Evolutionary conservation across 345 rosid genomes (phyloP).

Genomic region (Eucalyptus cloeziana): DNA sequence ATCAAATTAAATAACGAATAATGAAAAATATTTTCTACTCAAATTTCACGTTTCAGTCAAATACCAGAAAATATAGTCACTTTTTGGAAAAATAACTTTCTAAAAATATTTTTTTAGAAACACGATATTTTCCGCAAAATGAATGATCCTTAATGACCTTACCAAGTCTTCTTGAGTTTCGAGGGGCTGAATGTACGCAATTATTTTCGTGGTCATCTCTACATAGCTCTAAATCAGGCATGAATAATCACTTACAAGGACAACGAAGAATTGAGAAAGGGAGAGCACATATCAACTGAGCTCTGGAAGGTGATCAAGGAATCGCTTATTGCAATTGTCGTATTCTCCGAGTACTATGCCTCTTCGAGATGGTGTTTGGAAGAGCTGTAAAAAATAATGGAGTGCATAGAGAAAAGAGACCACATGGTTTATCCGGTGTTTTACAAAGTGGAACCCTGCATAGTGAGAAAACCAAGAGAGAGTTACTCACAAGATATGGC

Average conservation of each 20-base stretch:
- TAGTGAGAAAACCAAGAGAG: background rate
- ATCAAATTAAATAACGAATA: no score
- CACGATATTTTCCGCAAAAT: no score
- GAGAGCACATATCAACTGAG: background rate
- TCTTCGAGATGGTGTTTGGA: background rate
- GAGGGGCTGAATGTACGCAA: background rate
- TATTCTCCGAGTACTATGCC: background rate
- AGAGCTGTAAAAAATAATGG: background rate
- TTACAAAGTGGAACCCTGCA: background rate
- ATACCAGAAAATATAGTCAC: no score
- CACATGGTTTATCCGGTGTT: background rate
- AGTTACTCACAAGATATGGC: background rate
- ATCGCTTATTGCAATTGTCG: rapidly evolving
- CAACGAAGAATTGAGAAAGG: background rate
- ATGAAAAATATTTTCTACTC: no score
- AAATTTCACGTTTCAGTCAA: no score
- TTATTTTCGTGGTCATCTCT: background rate
- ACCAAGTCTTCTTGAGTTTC: background rate
- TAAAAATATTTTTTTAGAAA: no score
- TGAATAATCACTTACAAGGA: background rate
- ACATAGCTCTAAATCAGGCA: background rate
- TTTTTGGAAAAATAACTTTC: no score
- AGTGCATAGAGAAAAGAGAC: background rate
- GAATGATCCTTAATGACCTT: no score
- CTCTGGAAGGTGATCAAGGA: background rate